Evolutionary conservation across 202 grass and related monocot species (phyloP), one percentile per base, ranked within the genome.

Genomic region (Zizania palustris): DNA sequence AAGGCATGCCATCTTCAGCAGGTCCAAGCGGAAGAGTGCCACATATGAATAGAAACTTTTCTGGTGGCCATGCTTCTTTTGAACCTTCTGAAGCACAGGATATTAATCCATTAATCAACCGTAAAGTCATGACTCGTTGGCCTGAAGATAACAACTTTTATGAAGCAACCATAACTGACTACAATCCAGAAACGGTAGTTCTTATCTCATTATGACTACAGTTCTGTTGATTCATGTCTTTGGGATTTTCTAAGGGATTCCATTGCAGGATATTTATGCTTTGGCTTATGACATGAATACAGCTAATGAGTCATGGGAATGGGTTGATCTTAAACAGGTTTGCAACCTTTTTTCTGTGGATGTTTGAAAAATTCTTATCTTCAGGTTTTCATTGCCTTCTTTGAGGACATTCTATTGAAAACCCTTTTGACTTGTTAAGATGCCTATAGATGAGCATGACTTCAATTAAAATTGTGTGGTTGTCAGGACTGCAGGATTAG

Each of bases 131-230:
- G 85, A 90, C 78, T 63, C 90, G 96, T 60, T 98, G 96, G 91
- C 96, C 96, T 71, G 91, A 98, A 84, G 96, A 98, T 82, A 98
- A 95, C 71, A 94, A 67, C 48, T 98, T 95, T 44, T 98, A 98
- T 81, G 87, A 98, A 80, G 96, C 91, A 63, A 90, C 88, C 65
- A 92, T 98, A 86, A 85, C 89, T 64, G 87, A 95, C 85, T 95
- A 88, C 65, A 87, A 89, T 45, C 11, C 77, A 60, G 77, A 46
- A 68, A 74, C 81, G 95, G 89, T 97, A 36, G 81, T 80, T 86
- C 65, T 71, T 87, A 49, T 72, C 54, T 88, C 34, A 71, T 82
- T 28, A 51, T 16, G 65, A 35, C 72, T 69, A 36, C 22, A 77
- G 22, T 72, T 91, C 9, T 86, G n/a, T 83, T 72, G 2, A 53